Base-by-base conservation (phyloP, 148 eudicot genomes). In the Polygonum maritimum region DNA sequence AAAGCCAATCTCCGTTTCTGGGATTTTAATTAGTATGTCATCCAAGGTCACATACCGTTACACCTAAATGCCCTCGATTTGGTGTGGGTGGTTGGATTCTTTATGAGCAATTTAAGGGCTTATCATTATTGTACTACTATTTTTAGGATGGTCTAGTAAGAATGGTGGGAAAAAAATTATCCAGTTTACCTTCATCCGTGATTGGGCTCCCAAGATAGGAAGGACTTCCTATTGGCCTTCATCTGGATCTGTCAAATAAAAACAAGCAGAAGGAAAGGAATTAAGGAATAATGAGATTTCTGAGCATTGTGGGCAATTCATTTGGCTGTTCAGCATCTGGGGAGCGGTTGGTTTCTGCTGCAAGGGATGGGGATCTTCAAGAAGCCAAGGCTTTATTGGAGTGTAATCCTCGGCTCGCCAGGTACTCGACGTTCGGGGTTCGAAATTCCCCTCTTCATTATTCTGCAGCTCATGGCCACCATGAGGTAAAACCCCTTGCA, bases 401-500 rank as follows among this genome's bases (percentile, higher is more conserved):
- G 72, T 89, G 88, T 71, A 94, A 94, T 82, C 98, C 98, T 40
- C 95, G 97, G 48, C 88, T 94, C 18, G 93, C 86, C 1, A 78
- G 91, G 75, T 94, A 94, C 77, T 87, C 97, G 13, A 94, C 97
- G 44, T 90, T 94, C 69, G 97, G 95, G 21, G 98, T 89, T 80
- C 83, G 98, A 0, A 94, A 92, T 82, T 94, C 98, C 11, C 98
- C 98, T 9, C 85, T 94, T 26, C 98, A 94, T 83, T 90, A 94
- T 78, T 92, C 98, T 79, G 93, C 98, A 71, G 98, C 98, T 81
- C 98, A 92, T 75, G 98, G 98, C 26, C 98, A 94, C 83, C 92
- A 94, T 85, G 98, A 94, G 98, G 98, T 94, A 84, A 60, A 69
- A 7, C 57, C 57, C 57, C 16, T 51, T 51, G 57, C 57, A 16